phyloP scores from a whole-genome alignment of 257 asterid genomes.

The Solanum arcanum region DNA sequence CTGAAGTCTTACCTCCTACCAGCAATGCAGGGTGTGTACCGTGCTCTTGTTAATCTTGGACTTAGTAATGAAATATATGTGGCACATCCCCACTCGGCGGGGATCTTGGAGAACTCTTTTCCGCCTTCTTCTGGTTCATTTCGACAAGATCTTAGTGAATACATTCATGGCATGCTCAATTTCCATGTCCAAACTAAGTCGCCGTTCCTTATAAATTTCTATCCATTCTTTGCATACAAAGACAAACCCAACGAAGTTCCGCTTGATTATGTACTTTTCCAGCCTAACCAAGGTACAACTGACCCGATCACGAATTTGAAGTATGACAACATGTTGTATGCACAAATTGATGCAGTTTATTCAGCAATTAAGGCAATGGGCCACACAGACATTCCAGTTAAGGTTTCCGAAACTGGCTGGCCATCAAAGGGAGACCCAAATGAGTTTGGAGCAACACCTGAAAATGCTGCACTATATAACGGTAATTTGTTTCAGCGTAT shows the following conservation, averaged over 20 bases:
- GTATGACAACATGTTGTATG: constrained; percentile 88
- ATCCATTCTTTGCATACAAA: constrained; percentile 91
- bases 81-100: constrained; percentile 64
- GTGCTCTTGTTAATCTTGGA: constrained; percentile 45
- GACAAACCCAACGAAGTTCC: constrained; percentile 39
- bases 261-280: constrained; percentile 59
- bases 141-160: constrained; percentile 31
- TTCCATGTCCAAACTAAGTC: constrained; percentile 52
- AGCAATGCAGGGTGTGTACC: constrained; percentile 47
- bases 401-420: constrained; percentile 95
- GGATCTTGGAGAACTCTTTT: constrained; percentile 38
- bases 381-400: constrained; percentile 31
- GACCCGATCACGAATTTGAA: constrained; percentile 54
- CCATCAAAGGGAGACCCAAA: constrained; percentile 68
- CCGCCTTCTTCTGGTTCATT: constrained; percentile 79
- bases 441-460: constrained; percentile 70
- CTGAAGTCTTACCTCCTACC: constrained; percentile 48
- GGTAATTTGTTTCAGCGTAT: constrained; percentile 51
- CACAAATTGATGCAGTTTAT: constrained; percentile 80
- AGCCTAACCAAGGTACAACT: constrained; percentile 47
- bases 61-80: constrained; percentile 35
- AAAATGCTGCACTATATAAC: constrained; percentile 61
- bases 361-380: constrained; percentile 59
- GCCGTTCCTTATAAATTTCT: constrained; percentile 71
- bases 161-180: constrained; percentile 31